Evolutionary conservation across 805 yeast species (phyloP).

Genomic region (Scheffersomyces coipomensis): DNA sequence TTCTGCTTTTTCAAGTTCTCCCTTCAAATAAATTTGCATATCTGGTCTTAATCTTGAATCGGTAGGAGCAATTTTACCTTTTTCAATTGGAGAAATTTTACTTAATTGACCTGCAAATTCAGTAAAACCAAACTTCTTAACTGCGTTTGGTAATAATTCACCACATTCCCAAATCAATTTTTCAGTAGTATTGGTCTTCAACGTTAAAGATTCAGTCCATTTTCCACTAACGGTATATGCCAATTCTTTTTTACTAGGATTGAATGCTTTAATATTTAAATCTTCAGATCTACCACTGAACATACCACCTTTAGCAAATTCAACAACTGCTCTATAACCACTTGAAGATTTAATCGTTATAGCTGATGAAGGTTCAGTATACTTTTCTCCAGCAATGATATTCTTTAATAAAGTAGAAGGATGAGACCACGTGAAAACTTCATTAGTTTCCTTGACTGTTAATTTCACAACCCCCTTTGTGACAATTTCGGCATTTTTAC

Average conservation of each 20-base stretch:
- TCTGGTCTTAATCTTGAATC: conserved; percentile 93
- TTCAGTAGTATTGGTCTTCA: conserved; percentile 40
- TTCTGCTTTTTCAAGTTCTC: conserved; percentile 73
- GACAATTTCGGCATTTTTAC: conserved; percentile 81
- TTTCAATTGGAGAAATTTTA: conserved; percentile 72
- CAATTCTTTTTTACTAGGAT: conserved; percentile 30
- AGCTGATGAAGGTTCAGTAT: conserved; percentile 78
- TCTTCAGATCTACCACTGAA: conserved; percentile 82
- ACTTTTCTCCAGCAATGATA: conserved; percentile 92
- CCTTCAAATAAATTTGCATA: conserved; percentile 66
- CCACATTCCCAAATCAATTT: conserved; percentile 71
- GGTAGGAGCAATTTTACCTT: conserved; percentile 67
- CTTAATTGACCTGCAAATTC: conserved; percentile 78
- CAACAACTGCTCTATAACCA: conserved; percentile 70
- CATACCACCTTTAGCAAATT: conserved; percentile 79
- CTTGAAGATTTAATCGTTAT: conserved; percentile 64
- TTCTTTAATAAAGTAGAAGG: conserved; percentile 84
- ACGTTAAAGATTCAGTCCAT: conserved; percentile 73
- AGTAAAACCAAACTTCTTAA: conserved; percentile 81
- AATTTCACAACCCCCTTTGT: conserved; percentile 71
- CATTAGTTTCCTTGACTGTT: conserved; percentile 58
- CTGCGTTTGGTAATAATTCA: conserved; percentile 54
- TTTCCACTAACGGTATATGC: conserved; percentile 60
- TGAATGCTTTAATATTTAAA: conserved; percentile 44
- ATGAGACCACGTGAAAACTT: conserved; percentile 74